Conservation (phyloP, 805 yeast species). For the Candida cerambycidarum region DNA sequence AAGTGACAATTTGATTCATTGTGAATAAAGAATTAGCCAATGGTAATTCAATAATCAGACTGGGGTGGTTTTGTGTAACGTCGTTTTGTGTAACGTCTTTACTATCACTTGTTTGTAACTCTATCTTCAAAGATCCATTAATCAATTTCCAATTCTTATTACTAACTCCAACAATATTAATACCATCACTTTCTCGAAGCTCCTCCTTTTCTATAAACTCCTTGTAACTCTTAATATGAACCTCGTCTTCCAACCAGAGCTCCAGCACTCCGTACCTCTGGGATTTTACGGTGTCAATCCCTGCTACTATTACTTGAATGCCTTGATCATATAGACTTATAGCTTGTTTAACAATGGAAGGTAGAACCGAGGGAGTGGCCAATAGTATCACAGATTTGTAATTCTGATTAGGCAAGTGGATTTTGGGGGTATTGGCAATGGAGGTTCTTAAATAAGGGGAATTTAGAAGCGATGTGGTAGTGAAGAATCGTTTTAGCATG, state of each 20-base stretch:
- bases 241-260: constrained; percentile 32
- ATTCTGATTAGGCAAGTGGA: constrained; percentile 16
- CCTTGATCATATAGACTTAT: constrained; percentile 24
- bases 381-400: constrained; percentile 31
- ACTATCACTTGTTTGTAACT: constrained; percentile 11
- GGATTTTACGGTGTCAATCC: constrained; percentile 37
- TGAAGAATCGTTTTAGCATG: constrained; percentile 12
- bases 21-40: constrained; percentile 43
- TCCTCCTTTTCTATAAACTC: constrained; percentile 24
- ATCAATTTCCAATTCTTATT: constrained; percentile 39
- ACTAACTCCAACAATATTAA: constrained; percentile 32
- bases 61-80: not conserved
- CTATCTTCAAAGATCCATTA: constrained; percentile 23
- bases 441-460: not conserved
- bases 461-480: not conserved
- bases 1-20: constrained; percentile 33
- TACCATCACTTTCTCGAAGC: constrained; percentile 34
- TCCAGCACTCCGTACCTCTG: constrained; percentile 36
- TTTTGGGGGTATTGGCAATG: not conserved
- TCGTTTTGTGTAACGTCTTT: not conserved
- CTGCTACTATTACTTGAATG: constrained; percentile 41
- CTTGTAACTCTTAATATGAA: constrained; percentile 12
- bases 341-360: constrained; percentile 29
- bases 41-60: constrained; percentile 24
- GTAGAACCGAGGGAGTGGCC: constrained; percentile 36